Conservation (phyloP, 2,329 filamentous ascomycete genomes). For the Periconia macrospinosa region DNA sequence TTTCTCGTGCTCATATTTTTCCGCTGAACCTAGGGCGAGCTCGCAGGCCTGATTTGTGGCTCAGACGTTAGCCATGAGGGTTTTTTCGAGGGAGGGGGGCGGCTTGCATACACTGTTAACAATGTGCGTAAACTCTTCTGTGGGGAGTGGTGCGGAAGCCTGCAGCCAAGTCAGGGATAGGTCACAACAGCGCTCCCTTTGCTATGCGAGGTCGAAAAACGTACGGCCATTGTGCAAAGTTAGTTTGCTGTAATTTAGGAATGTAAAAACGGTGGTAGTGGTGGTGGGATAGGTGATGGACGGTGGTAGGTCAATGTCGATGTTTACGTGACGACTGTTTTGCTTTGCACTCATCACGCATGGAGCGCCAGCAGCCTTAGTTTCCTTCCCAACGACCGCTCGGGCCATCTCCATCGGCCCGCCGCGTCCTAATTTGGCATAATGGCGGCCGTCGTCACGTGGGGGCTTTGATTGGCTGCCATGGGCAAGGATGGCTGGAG, state of each 20-base stretch:
- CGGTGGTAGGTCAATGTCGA: neutral
- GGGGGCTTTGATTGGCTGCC: constrained; percentile 7
- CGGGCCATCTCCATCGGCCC: neutral
- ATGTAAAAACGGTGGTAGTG: constrained; percentile 14
- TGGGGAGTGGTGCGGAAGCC: constrained; percentile 33
- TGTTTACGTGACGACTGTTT: neutral
- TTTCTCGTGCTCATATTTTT: constrained; percentile 83
- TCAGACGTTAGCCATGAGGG: constrained; percentile 1
- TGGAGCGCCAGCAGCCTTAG: neutral
- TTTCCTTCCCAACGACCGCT: neutral
- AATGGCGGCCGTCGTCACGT: constrained; percentile 23
- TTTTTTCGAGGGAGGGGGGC: neutral
- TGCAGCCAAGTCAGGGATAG: constrained; percentile 3
- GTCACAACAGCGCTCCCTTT: neutral
- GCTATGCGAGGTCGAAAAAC: constrained; percentile 1
- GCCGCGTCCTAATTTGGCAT: neutral
- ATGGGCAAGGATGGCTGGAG: neutral
- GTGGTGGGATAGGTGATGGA: neutral
- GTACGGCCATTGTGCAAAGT: constrained; percentile 31
- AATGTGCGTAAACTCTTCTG: constrained; percentile 34
- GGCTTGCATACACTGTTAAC: constrained; percentile 27
- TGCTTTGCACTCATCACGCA: neutral
- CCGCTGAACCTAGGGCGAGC: constrained; percentile 70
- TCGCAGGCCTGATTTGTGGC: constrained; percentile 71
- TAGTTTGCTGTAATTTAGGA: neutral